Percentiles rank a stretch among this genome's conserved stretches.
These are phyloP conservation scores for Adiantum capillusveneris DNA, from an alignment of 75 land plant species.

Conservation along the genomic window DNA sequence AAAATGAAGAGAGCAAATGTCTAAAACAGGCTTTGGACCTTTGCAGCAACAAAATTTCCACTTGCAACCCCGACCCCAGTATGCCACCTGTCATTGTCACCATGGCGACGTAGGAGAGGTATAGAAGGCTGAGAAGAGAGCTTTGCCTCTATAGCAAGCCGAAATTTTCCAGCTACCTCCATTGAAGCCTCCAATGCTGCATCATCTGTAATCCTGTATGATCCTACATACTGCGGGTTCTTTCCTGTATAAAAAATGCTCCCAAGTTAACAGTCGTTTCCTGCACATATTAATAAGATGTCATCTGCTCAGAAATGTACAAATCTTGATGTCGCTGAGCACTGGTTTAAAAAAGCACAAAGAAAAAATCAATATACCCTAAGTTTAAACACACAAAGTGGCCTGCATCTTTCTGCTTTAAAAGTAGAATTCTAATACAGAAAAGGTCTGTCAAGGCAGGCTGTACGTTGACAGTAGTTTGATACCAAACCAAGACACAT, in stretches of 20 bases:
- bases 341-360: too few species aligned
- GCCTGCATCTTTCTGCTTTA: too few species aligned
- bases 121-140: constrained; percentile 91
- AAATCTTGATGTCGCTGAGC: too few species aligned
- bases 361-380: too few species aligned
- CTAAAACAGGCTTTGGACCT: constrained; percentile 34
- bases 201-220: constrained; percentile 79
- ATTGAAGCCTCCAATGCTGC: constrained; percentile 78
- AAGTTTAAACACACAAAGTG: too few species aligned
- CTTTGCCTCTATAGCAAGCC: constrained; percentile 72
- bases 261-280: not conserved
- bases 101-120: constrained; percentile 79
- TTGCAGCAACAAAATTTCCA: constrained; percentile 96
- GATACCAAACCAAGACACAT: too few species aligned
- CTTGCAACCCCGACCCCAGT: constrained; percentile 85
- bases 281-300: too few species aligned
- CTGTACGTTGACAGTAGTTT: too few species aligned
- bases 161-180: constrained; percentile 93
- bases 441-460: too few species aligned
- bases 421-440: too few species aligned
- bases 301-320: too few species aligned
- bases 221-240: constrained; percentile 69
- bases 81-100: constrained; percentile 78
- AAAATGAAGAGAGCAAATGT: not conserved
- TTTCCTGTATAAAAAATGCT: constrained; percentile 59